phyloP scores from a whole-genome alignment of 805 yeast species.

The Diddensiella transvaalensis region DNA sequence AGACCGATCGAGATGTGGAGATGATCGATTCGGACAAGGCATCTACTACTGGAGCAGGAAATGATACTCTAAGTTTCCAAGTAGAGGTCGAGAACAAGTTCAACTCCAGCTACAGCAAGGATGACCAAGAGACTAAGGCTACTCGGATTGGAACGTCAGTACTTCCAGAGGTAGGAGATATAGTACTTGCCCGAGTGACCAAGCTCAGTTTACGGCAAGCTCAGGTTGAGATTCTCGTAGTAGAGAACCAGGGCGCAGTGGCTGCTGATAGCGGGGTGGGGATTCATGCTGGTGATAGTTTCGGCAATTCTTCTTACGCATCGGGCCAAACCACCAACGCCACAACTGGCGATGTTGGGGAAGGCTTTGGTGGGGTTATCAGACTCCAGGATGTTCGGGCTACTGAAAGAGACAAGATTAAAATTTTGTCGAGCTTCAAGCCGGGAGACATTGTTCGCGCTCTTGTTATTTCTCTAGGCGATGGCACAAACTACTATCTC shows the following conservation, averaged over 20 bases:
- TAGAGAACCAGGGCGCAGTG: constrained; percentile 58
- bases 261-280: constrained; percentile 66
- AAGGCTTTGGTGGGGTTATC: constrained; percentile 81
- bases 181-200: constrained; percentile 72
- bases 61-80: constrained; percentile 17
- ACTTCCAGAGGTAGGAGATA: constrained; percentile 79
- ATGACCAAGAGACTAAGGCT: constrained; percentile 3
- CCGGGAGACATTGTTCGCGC: constrained; percentile 96
- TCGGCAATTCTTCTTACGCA: constrained; percentile 29
- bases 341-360: constrained; percentile 60
- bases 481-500: constrained; percentile 85
- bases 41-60: constrained; percentile 12
- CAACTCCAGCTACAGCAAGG: constrained; percentile 19
- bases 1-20: constrained; percentile 21
- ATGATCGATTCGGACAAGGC: constrained; percentile 11
- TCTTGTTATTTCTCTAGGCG: constrained; percentile 77
- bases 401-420: constrained; percentile 85
- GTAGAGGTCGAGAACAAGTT: constrained; percentile 28
- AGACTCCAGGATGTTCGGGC: constrained; percentile 86
- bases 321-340: constrained; percentile 20
- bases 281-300: constrained; percentile 42
- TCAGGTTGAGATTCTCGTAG: constrained; percentile 67
- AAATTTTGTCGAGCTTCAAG: constrained; percentile 69
- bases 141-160: constrained; percentile 20
- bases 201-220: constrained; percentile 68